A percentile compares a stretch with the other conserved stretches of the same genome.
phyloP scores from a whole-genome alignment of 306 rosid species.

The Dalbergia cultrata region DNA sequence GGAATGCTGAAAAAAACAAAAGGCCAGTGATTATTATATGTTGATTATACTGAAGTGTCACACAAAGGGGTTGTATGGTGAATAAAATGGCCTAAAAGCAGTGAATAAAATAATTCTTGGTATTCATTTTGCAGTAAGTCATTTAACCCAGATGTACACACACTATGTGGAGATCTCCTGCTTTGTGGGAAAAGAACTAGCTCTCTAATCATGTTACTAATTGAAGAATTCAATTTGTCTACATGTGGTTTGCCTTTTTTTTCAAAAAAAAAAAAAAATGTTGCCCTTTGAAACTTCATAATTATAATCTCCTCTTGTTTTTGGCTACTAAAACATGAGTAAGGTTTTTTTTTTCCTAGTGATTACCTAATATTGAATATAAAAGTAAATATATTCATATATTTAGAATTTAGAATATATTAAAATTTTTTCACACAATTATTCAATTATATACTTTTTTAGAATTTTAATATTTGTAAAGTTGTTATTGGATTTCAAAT shows the following conservation, averaged over 20 bases:
- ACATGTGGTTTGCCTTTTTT: slow-evolving; percentile 3
- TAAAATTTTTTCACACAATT: no score
- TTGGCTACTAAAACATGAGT: background rate
- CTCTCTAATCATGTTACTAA: background rate
- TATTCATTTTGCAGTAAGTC: slow-evolving; percentile 27
- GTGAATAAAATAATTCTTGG: slow-evolving; percentile 1
- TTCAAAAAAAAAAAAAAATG: no score
- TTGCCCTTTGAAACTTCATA: slow-evolving; percentile 2
- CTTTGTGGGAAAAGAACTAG: background rate
- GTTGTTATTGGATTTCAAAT: no score
- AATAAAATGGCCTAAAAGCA: slow-evolving; percentile 28
- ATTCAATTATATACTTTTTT: no score
- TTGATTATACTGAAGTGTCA: slow-evolving; percentile 3
- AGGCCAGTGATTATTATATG: background rate
- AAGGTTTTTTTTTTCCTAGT: background rate
- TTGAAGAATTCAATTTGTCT: background rate
- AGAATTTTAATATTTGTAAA: no score
- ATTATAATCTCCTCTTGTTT: background rate
- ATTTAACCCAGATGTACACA: background rate
- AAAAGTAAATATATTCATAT: no score
- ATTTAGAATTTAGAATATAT: no score
- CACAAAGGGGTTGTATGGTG: slow-evolving; percentile 14
- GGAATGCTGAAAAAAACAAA: slow-evolving; percentile 50
- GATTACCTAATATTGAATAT: no score
- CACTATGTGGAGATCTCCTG: background rate